These are phyloP conservation scores for Suhomyces pyralidae DNA, from an alignment of 805 yeast species.

Conservation along the genomic window DNA sequence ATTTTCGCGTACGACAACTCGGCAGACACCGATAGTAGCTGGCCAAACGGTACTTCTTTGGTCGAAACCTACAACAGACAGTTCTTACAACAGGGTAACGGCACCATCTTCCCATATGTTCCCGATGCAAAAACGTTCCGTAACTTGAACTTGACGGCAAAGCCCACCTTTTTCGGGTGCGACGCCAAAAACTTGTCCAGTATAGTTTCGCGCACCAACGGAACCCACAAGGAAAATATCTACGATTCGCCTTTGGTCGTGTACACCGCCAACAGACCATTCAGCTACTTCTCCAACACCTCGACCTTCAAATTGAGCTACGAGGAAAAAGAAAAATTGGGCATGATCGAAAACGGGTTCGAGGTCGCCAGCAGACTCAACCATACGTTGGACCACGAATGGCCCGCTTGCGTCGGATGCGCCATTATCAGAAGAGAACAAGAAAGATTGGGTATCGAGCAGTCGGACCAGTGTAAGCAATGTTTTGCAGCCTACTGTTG, in stretches of 20 bases:
- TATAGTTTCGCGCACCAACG: slow-evolving; percentile 9
- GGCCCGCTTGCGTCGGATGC: slow-evolving; percentile 27
- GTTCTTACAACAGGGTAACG: slow-evolving; percentile 32
- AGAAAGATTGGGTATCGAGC: slow-evolving; percentile 19
- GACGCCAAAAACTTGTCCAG: slow-evolving; percentile 23
- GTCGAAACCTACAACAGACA: slow-evolving; percentile 58
- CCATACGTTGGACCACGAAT: slow-evolving; percentile 17
- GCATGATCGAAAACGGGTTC: slow-evolving; percentile 26
- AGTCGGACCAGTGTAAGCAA: slow-evolving; percentile 22
- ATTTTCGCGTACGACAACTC: slow-evolving; percentile 66
- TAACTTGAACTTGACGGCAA: slow-evolving; percentile 27
- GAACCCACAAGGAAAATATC: slow-evolving; percentile 6
- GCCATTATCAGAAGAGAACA: slow-evolving; percentile 27
- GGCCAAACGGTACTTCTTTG: slow-evolving; percentile 71
- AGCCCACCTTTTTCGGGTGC: slow-evolving; percentile 28
- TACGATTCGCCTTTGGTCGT: slow-evolving; percentile 24
- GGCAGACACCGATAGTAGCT: slow-evolving; percentile 54
- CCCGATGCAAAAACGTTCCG: slow-evolving; percentile 21
- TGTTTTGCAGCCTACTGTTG: slow-evolving; percentile 27
- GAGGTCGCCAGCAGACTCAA: slow-evolving; percentile 23
- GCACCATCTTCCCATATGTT: slow-evolving; percentile 25
- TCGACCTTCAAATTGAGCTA: slow-evolving; percentile 27
- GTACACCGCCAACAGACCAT: slow-evolving; percentile 30
- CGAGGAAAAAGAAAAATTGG: slow-evolving; percentile 19
- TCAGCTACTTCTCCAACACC: slow-evolving; percentile 25